Evolutionary conservation across 2,329 filamentous ascomycete genomes (phyloP).

Genomic region (Trichophyton mentagrophytes): DNA sequence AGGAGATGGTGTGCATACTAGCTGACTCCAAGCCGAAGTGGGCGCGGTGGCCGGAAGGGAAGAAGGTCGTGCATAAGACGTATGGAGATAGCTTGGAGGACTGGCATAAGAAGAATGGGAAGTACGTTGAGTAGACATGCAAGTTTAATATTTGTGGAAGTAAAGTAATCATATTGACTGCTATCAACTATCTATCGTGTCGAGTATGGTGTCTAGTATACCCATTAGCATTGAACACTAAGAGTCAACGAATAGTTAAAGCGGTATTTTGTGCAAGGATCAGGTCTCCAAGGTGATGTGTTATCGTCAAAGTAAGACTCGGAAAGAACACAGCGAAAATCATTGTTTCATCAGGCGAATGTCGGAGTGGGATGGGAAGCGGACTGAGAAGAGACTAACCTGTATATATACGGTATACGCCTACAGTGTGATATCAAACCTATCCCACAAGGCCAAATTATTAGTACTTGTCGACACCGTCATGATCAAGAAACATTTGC

Average conservation of each 20-base stretch:
- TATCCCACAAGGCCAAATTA: neutral
- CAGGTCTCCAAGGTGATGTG: constrained; percentile 56
- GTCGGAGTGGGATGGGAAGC: constrained; percentile 7
- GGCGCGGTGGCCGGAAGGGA: constrained; percentile 37
- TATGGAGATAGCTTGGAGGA: constrained; percentile 34
- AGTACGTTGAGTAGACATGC: constrained; percentile 21
- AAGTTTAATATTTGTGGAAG: no score
- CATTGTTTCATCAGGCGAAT: constrained; percentile 43
- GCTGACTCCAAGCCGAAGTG: constrained; percentile 34
- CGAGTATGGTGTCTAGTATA: neutral
- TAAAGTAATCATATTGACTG: neutral
- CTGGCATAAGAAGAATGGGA: constrained; percentile 35
- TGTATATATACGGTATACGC: neutral
- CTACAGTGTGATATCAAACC: neutral
- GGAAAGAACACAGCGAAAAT: constrained; percentile 54
- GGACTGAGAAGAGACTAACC: constrained; percentile 8
- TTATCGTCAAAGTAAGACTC: constrained; percentile 48
- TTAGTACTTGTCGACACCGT: neutral
- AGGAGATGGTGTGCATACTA: constrained; percentile 38
- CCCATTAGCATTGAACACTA: neutral
- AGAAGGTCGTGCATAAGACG: constrained; percentile 30
- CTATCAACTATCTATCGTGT: neutral
- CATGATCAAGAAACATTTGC: neutral
- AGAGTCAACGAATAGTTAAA: neutral
- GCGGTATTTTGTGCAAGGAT: constrained; percentile 19